Evolutionary conservation across 2,329 filamentous ascomycete species (phyloP).

Genomic region (Penicillium palitans): DNA sequence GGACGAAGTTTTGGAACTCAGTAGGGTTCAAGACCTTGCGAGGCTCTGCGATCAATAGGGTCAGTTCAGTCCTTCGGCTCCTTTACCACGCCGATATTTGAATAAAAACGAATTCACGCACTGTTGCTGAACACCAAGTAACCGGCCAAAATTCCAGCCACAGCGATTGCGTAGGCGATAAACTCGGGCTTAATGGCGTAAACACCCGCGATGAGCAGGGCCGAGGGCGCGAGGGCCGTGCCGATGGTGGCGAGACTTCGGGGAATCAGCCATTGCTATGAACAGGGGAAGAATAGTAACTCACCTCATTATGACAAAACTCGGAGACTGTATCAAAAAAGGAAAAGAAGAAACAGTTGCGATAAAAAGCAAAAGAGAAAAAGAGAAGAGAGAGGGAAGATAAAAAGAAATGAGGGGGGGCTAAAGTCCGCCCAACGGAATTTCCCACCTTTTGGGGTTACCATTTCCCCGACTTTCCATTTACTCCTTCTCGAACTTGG

Average conservation of each 20-base stretch:
- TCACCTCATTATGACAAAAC: conserved; percentile 32
- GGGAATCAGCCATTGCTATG: conserved; percentile 14
- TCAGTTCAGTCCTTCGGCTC: conserved; percentile 10
- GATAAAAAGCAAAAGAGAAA: conserved; percentile 7
- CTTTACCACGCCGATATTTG: background rate
- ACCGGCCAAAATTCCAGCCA: conserved; percentile 66
- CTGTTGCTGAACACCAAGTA: conserved; percentile 71
- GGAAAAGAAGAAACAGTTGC: background rate
- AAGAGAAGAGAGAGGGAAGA: conserved; percentile 3
- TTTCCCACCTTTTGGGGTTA: conserved; percentile 21
- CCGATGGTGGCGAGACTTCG: conserved; percentile 59
- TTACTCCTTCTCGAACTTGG: background rate
- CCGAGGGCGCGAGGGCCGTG: conserved; percentile 81
- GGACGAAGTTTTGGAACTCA: conserved; percentile 85
- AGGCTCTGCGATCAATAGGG: conserved; percentile 54
- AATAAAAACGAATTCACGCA: conserved; percentile 50
- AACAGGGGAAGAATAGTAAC: conserved; percentile 4
- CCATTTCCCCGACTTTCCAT: conserved; percentile 13
- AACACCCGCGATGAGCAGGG: conserved; percentile 72
- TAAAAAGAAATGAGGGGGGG: conserved; percentile 13
- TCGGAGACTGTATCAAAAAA: background rate
- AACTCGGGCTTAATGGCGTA: conserved; percentile 78
- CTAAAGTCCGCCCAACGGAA: conserved; percentile 20
- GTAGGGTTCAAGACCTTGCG: conserved; percentile 84
- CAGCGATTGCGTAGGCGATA: conserved; percentile 66